Conservation (phyloP, 129 eudicot species). For the Ambrosia trifida region DNA sequence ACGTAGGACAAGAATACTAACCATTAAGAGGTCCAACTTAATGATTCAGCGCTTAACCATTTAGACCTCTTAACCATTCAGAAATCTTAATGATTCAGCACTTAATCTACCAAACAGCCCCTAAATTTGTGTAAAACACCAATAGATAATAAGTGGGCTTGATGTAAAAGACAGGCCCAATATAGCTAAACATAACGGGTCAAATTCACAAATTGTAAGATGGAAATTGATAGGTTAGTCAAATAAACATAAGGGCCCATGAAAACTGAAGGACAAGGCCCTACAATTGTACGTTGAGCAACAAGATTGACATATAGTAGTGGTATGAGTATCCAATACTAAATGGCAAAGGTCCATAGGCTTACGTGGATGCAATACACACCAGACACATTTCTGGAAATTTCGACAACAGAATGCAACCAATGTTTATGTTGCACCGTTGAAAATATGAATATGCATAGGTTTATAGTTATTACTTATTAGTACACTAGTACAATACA, state of each 20-base stretch:
- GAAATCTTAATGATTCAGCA: too few relatives aligned
- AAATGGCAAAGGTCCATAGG: not conserved
- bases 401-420: not conserved
- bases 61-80: too few relatives aligned
- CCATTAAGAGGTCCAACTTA: too few relatives aligned
- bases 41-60: too few relatives aligned
- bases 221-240: not conserved
- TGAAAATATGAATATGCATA: not conserved
- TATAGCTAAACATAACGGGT: not conserved
- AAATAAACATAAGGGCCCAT: not conserved
- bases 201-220: not conserved
- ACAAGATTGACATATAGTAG: not conserved
- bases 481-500: not conserved
- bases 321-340: not conserved
- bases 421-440: not conserved
- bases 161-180: not conserved
- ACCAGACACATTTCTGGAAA: conserved; percentile 9
- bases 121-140: not conserved
- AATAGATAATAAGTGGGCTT: not conserved
- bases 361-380: not conserved
- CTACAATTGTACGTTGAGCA: not conserved
- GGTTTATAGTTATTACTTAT: not conserved
- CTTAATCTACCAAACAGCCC: too few relatives aligned
- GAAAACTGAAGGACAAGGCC: not conserved
- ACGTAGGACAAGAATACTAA: too few relatives aligned